Evolutionary conservation across 768 basidiomycete species (phyloP).

Genomic region (Polyporus arcularius): DNA sequence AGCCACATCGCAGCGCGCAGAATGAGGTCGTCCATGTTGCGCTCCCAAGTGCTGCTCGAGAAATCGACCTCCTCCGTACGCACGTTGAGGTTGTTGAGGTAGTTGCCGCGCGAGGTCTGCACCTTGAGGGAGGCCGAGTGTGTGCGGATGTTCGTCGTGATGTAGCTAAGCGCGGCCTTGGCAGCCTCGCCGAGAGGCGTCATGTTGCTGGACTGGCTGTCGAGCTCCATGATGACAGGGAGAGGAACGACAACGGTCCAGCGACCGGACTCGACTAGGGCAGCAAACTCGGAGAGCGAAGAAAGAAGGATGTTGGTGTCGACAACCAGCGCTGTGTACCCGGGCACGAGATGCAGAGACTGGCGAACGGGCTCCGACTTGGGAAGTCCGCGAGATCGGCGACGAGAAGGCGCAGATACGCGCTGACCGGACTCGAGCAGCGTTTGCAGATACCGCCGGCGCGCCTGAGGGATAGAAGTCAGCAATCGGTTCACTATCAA

Average conservation of each 20-base stretch:
- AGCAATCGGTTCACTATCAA: conserved; percentile 11
- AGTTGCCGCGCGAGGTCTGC: conserved; percentile 94
- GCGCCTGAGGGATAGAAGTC: conserved; percentile 47
- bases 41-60: conserved; percentile 48
- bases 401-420: conserved; percentile 26
- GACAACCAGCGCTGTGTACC: conserved; percentile 88
- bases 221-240: conserved; percentile 95
- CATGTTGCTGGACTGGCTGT: conserved; percentile 75
- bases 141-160: conserved; percentile 73
- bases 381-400: conserved; percentile 31
- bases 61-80: conserved; percentile 86
- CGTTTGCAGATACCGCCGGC: conserved; percentile 70
- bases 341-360: conserved; percentile 64
- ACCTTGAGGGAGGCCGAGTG: conserved; percentile 84
- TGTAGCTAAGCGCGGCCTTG: conserved; percentile 67
- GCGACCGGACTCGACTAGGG: conserved; percentile 72
- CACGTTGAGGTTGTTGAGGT: conserved; percentile 78
- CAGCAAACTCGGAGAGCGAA: conserved; percentile 69
- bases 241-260: conserved; percentile 94
- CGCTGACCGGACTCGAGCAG: conserved; percentile 56
- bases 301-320: conserved; percentile 96
- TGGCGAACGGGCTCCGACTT: conserved; percentile 36
- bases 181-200: conserved; percentile 76
- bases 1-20: conserved; percentile 93
- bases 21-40: conserved; percentile 94